phyloP scores from a whole-genome alignment of 2,329 filamentous ascomycete species.

The Aureobasidium leucospermi region DNA sequence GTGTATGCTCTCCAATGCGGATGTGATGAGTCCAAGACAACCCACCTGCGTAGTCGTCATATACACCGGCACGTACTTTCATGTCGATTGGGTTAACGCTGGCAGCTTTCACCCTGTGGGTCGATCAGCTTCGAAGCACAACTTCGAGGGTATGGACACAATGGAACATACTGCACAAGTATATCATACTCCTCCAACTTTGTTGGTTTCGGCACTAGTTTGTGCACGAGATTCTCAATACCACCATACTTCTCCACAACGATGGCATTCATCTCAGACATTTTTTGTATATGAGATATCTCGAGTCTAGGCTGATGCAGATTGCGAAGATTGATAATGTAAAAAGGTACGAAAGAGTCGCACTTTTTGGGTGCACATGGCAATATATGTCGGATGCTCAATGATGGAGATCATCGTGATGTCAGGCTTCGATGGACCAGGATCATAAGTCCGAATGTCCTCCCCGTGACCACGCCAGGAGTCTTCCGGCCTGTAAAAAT shows the following conservation, averaged over 20 bases:
- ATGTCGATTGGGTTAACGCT: constrained; percentile 36
- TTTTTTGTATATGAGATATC: not conserved
- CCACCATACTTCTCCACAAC: constrained; percentile 25
- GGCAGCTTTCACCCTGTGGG: constrained; percentile 28
- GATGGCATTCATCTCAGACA: constrained; percentile 26
- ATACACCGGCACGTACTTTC: constrained; percentile 27
- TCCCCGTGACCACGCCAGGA: no score
- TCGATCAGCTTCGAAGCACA: not conserved
- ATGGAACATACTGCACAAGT: constrained; percentile 25
- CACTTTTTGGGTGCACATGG: no score
- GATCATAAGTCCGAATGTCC: not conserved
- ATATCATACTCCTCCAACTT: constrained; percentile 28
- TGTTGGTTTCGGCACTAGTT: constrained; percentile 27
- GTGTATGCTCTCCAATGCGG: no score
- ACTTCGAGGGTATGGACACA: not conserved
- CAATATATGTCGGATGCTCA: no score
- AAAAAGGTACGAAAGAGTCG: no score
- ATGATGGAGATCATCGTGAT: not conserved
- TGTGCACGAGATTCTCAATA: constrained; percentile 23
- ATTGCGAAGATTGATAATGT: no score
- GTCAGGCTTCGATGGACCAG: not conserved
- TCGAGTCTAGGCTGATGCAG: no score
- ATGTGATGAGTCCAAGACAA: no score
- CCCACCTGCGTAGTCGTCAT: constrained; percentile 28
- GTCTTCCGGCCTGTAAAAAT: no score